phyloP scores from a whole-genome alignment of 2,329 filamentous ascomycete genomes.

The Parascedosporium putredinis region DNA sequence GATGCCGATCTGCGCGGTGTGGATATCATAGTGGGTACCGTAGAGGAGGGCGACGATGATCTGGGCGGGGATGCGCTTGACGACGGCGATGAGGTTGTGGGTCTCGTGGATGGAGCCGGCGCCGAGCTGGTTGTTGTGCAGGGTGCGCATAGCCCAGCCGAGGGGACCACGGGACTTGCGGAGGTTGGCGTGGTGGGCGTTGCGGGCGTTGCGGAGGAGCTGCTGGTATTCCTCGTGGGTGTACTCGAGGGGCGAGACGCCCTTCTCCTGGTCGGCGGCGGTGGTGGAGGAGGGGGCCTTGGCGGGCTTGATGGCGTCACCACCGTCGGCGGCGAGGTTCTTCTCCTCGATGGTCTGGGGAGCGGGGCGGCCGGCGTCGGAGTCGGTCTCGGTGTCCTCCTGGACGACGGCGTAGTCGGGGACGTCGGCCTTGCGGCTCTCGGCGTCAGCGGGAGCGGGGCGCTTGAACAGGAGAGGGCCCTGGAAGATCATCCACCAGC shows the following conservation, averaged over 20 bases:
- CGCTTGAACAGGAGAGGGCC: conserved; percentile 58
- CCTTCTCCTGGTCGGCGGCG: too few species aligned
- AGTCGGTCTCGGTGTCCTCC: conserved; percentile 21
- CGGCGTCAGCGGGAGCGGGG: conserved; percentile 38
- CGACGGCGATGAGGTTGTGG: conserved; percentile 54
- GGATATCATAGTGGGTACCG: conserved; percentile 73
- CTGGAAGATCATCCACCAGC: conserved; percentile 50
- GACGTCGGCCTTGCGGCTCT: conserved; percentile 46
- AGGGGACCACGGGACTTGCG: conserved; percentile 53
- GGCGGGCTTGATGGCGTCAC: conserved; percentile 29
- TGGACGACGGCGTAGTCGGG: conserved; percentile 73
- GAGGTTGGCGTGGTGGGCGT: conserved; percentile 52
- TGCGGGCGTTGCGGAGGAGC: conserved; percentile 45
- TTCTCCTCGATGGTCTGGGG: conserved; percentile 17
- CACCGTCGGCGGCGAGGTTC: conserved; percentile 31
- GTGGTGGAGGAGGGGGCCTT: too few species aligned
- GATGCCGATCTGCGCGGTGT: conserved; percentile 62
- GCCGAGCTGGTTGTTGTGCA: conserved; percentile 64
- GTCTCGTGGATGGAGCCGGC: conserved; percentile 64
- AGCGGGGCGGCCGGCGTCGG: conserved; percentile 4
- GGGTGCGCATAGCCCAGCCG: conserved; percentile 74
- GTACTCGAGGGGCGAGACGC: conserved; percentile 39
- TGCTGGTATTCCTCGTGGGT: too few species aligned
- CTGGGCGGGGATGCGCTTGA: conserved; percentile 59
- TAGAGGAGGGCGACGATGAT: conserved; percentile 56